Conservation (phyloP, 176 grass and related monocot species). For the Urochloa ruziziensis region DNA sequence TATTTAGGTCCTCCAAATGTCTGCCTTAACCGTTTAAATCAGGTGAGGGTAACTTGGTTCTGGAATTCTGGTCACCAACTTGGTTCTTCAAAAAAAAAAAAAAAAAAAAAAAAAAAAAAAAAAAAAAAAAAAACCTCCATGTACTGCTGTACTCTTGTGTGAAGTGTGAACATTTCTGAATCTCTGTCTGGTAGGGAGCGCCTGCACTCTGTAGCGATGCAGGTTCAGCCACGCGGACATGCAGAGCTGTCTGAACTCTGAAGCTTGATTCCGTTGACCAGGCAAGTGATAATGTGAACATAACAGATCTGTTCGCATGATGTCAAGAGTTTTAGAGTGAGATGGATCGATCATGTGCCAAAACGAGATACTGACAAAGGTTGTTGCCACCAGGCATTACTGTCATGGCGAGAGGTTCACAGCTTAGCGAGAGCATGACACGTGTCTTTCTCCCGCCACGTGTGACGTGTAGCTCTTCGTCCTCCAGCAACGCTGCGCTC, state of each 20-base stretch:
- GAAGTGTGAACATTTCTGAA: no score
- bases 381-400: background rate
- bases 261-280: background rate
- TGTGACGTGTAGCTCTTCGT: constrained; percentile 31
- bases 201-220: background rate
- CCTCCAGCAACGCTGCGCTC: background rate
- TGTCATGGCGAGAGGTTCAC: background rate
- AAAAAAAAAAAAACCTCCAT: no score
- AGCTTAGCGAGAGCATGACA: background rate
- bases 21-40: no score
- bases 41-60: no score
- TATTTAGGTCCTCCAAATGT: no score
- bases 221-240: background rate
- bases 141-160: no score
- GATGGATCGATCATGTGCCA: background rate
- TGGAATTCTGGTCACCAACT: no score
- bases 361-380: background rate
- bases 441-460: constrained; percentile 28
- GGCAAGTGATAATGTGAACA: no score
- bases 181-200: no score
- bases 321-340: background rate
- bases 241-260: background rate
- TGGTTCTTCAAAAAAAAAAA: no score
- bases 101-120: no score
- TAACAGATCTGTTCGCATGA: background rate